phyloP scores from a whole-genome alignment of 257 asterid species.

The Catharanthus roseus region DNA sequence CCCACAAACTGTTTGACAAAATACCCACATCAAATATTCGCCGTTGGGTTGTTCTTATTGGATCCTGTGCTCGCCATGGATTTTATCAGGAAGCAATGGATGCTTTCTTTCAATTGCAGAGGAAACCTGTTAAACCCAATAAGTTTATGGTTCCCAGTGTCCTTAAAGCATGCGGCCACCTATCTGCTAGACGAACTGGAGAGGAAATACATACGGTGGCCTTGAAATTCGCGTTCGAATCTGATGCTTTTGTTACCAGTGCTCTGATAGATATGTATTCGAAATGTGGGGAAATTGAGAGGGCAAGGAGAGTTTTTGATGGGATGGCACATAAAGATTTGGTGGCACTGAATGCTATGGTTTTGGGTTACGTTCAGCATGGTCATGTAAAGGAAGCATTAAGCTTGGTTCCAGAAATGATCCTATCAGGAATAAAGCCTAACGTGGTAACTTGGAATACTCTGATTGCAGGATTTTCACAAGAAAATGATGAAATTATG shows the following conservation, averaged over 20 bases:
- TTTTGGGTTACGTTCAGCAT: slow-evolving; percentile 50
- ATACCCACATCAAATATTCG: slow-evolving; percentile 45
- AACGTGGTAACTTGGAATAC: slow-evolving; percentile 65
- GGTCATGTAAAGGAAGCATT: slow-evolving; percentile 33
- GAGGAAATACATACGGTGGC: slow-evolving; percentile 40
- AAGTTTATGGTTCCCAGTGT: slow-evolving; percentile 58
- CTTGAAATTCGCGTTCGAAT: slow-evolving; percentile 35
- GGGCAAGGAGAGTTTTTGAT: slow-evolving; percentile 48
- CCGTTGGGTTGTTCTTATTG: slow-evolving; percentile 52
- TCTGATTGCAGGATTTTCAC: slow-evolving; percentile 64
- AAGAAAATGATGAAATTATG: slow-evolving; percentile 36
- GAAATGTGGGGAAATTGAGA: slow-evolving; percentile 41
- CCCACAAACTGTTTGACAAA: slow-evolving; percentile 57
- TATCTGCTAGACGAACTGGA: slow-evolving; percentile 45
- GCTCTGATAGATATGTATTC: slow-evolving; percentile 65
- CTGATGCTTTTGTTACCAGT: slow-evolving; percentile 48
- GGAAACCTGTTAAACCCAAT: slow-evolving; percentile 29
- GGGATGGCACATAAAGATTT: slow-evolving; percentile 44
- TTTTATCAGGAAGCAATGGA: slow-evolving; percentile 44
- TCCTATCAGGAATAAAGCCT: slow-evolving; percentile 32
- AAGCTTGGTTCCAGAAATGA: slow-evolving; percentile 42
- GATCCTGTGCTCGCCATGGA: slow-evolving; percentile 54
- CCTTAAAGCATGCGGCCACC: slow-evolving; percentile 68
- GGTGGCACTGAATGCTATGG: slow-evolving; percentile 55
- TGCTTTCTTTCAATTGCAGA: slow-evolving; percentile 39